These are phyloP conservation scores for Tolypocladium endophyticum DNA, from an alignment of 2,329 filamentous ascomycete species.

Conservation along the genomic window DNA sequence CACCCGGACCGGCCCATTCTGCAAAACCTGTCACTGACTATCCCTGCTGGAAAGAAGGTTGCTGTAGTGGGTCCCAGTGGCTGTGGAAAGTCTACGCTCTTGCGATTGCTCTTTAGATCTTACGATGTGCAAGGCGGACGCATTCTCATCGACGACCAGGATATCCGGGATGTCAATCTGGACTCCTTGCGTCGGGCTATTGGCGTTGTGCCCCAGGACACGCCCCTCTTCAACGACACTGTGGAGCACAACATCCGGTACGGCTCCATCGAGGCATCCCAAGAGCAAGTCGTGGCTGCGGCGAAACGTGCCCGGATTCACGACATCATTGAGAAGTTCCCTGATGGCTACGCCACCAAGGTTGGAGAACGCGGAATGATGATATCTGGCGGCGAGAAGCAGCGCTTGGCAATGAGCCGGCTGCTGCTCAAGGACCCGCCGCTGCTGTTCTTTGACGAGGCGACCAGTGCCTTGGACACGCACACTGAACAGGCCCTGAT, in stretches of 20 bases:
- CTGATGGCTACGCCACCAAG: slow-evolving; percentile 81
- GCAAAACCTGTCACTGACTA: slow-evolving; percentile 72
- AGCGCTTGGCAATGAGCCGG: slow-evolving; percentile 74
- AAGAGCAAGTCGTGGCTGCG: slow-evolving; percentile 63
- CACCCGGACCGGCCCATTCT: slow-evolving; percentile 78
- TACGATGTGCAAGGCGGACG: slow-evolving; percentile 81
- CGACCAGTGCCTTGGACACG: slow-evolving; percentile 84
- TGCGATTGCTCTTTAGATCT: slow-evolving; percentile 84
- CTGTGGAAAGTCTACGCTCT: slow-evolving; percentile 89
- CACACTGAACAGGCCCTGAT: slow-evolving; percentile 87
- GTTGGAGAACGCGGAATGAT: slow-evolving; percentile 93
- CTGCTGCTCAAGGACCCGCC: slow-evolving; percentile 83
- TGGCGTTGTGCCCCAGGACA: slow-evolving; percentile 94
- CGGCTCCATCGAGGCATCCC: slow-evolving; percentile 66
- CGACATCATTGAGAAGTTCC: slow-evolving; percentile 68
- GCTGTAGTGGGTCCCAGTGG: slow-evolving; percentile 92
- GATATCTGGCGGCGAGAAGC: slow-evolving; percentile 93
- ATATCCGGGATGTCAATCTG: slow-evolving; percentile 72
- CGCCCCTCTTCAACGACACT: slow-evolving; percentile 91
- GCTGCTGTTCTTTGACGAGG: slow-evolving; percentile 89
- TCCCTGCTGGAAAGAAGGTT: slow-evolving; percentile 91
- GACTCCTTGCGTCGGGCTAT: slow-evolving; percentile 78
- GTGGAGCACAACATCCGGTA: slow-evolving; percentile 95
- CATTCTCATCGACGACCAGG: slow-evolving; percentile 87
- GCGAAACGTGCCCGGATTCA: slow-evolving; percentile 78